Base-by-base conservation (phyloP, 2,329 filamentous ascomycete species). In the Fragosphaeria purpurea region DNA sequence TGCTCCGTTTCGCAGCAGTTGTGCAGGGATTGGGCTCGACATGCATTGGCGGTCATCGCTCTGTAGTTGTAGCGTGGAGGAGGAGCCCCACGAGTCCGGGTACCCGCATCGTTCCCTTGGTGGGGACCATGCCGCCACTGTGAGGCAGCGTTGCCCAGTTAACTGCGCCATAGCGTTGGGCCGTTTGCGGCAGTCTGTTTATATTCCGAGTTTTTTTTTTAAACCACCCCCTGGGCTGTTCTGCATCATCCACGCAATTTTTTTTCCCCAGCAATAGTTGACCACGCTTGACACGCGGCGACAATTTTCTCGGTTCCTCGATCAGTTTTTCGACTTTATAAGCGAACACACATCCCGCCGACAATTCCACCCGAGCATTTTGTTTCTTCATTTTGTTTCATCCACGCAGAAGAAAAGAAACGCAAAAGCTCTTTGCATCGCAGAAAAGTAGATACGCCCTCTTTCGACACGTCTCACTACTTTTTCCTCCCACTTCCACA, bases 171-270 rank as follows among this genome's bases (percentile, higher is more conserved):
- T 32, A 12, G 32, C 7, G 41, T 37, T 44, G 6, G 22, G 22
- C 49, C 45, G 7, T 7, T 47, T 44, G 40, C 13, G 44, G 49
- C 30, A 48, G 41, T 49, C 41, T 56, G 55, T 56, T 56, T 56
- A 55, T 46, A 46, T 38, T 22, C 43, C 41, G 22, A 43, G 22
- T 44, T 37, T 7, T 37, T 37, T 11, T 37, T 37, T 37, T 41
- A 37, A 47, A 41, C 30, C n/a, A 32, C 40, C 35, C 30, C 39
- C 8, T 12, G 30, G 10, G 7, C 38, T 7, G 7, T n/a, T n/a
- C 10, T 4, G 35, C 35, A 12, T 12, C 7, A 7, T 38, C 35
- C 35, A 40, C 38, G 7, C 22, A 22, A 22, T 22, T 22, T 22
- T 22, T 22, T 22, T 22, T 22, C 22, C 22, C 22, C 22, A 22